Percentiles rank a stretch among this genome's conserved stretches.
Evolutionary conservation across 2,329 filamentous ascomycete genomes (phyloP).

Genomic region (Fusarium torreyae): DNA sequence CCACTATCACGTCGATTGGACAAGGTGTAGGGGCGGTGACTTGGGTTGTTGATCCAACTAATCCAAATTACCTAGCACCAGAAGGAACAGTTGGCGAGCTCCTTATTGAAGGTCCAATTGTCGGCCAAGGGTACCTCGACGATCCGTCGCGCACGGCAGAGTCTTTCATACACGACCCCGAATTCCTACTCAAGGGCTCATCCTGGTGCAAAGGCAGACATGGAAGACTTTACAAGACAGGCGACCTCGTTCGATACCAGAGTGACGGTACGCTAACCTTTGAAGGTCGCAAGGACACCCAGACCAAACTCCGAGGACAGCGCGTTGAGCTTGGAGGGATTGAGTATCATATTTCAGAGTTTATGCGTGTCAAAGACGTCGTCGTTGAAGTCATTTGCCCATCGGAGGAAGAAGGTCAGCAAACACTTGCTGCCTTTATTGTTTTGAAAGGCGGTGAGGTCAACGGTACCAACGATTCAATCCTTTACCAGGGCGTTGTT

Average conservation of each 20-base stretch:
- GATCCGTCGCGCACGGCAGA: not conserved
- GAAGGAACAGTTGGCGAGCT: conserved; percentile 12
- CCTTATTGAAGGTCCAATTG: conserved; percentile 11
- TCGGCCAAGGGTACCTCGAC: conserved; percentile 19
- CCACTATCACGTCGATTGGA: not conserved
- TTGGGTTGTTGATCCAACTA: conserved; percentile 16
- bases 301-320: conserved; percentile 73
- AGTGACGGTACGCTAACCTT: conserved; percentile 54
- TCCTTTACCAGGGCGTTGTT: too few species aligned
- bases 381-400: not conserved
- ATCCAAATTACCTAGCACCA: not conserved
- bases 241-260: conserved; percentile 61
- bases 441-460: not conserved
- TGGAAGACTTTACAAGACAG: conserved; percentile 59
- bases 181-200: conserved; percentile 2
- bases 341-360: conserved; percentile 29
- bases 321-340: conserved; percentile 63
- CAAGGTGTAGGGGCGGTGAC: not conserved
- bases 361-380: not conserved
- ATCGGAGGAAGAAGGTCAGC: not conserved
- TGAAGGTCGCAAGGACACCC: conserved; percentile 68
- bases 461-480: too few species aligned
- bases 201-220: not conserved
- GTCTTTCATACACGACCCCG: conserved; percentile 2
- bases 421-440: not conserved